phyloP scores from a whole-genome alignment of 2,329 filamentous ascomycete genomes.

The Diaporthe humulicola region DNA sequence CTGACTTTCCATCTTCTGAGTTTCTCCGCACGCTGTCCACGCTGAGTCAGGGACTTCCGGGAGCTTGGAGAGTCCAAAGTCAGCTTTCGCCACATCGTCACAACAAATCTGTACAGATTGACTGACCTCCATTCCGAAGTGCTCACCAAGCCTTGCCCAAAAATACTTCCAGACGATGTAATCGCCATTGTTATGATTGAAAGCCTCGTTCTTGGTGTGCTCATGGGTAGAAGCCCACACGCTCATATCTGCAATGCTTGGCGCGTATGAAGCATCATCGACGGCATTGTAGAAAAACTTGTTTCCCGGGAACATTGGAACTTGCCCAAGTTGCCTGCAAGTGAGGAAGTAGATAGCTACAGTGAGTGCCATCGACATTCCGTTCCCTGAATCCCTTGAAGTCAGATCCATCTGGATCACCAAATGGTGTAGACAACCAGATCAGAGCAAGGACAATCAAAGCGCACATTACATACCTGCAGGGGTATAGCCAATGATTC shows the following conservation, averaged over 20 bases:
- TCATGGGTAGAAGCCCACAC: conserved; percentile 44
- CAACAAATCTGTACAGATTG: too few relatives aligned
- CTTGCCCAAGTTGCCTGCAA: conserved; percentile 44
- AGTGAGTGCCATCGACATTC: conserved; percentile 48
- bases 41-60: conserved; percentile 26
- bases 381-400: conserved; percentile 41
- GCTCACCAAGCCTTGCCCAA: conserved; percentile 43
- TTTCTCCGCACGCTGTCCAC: conserved; percentile 33
- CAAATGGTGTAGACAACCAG: not conserved
- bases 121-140: conserved; percentile 45
- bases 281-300: conserved; percentile 47
- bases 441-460: not conserved
- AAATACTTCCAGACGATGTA: conserved; percentile 47
- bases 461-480: conserved; percentile 39
- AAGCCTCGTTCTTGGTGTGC: conserved; percentile 45
- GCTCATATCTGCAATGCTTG: conserved; percentile 46
- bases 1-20: conserved; percentile 30
- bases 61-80: not conserved
- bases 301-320: conserved; percentile 46
- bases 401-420: not conserved
- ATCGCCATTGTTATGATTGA: conserved; percentile 48
- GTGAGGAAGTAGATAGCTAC: conserved; percentile 47
- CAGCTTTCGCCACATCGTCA: not conserved
- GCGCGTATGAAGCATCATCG: conserved; percentile 48
- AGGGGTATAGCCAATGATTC: conserved; percentile 47